Evolutionary conservation across 768 basidiomycete species (phyloP).

Genomic region (Lactarius psammicola): DNA sequence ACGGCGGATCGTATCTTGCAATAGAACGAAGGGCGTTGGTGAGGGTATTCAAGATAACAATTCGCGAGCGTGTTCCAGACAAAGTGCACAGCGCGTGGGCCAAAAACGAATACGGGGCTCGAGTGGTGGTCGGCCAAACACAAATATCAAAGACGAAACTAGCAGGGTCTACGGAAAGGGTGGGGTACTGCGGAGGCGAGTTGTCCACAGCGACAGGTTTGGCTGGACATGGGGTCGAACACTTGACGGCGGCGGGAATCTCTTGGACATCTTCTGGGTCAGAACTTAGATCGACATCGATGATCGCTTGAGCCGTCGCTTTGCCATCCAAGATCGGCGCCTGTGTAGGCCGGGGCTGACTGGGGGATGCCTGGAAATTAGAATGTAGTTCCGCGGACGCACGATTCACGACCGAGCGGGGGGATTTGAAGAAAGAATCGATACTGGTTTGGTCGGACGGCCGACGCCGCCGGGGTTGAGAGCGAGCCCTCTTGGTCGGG

Average conservation of each 20-base stretch:
- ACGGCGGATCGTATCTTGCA: conserved; percentile 58
- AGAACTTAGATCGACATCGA: conserved; percentile 38
- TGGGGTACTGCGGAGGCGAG: conserved; percentile 29
- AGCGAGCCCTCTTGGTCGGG: conserved; percentile 11
- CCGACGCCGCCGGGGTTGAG: conserved; percentile 3
- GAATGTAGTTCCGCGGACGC: conserved; percentile 21
- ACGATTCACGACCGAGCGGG: conserved; percentile 1
- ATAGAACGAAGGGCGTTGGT: conserved; percentile 76
- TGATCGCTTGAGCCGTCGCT: conserved; percentile 30
- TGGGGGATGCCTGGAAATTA: conserved; percentile 1
- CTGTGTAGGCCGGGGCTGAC: neutral
- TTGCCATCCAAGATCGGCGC: conserved; percentile 11
- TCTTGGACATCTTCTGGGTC: conserved; percentile 22
- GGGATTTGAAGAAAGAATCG: conserved; percentile 24
- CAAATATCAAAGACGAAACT: conserved; percentile 44
- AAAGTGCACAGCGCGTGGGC: conserved; percentile 60
- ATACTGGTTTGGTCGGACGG: conserved; percentile 16
- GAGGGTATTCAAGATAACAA: conserved; percentile 61
- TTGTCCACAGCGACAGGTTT: neutral
- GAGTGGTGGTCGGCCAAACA: conserved; percentile 41
- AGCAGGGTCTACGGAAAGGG: conserved; percentile 51
- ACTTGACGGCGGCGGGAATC: neutral
- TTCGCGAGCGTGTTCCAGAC: conserved; percentile 69
- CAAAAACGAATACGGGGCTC: conserved; percentile 71
- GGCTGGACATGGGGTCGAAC: neutral